Base-by-base conservation (phyloP, 2,329 filamentous ascomycete species). In the Penicillium sumatraense region DNA sequence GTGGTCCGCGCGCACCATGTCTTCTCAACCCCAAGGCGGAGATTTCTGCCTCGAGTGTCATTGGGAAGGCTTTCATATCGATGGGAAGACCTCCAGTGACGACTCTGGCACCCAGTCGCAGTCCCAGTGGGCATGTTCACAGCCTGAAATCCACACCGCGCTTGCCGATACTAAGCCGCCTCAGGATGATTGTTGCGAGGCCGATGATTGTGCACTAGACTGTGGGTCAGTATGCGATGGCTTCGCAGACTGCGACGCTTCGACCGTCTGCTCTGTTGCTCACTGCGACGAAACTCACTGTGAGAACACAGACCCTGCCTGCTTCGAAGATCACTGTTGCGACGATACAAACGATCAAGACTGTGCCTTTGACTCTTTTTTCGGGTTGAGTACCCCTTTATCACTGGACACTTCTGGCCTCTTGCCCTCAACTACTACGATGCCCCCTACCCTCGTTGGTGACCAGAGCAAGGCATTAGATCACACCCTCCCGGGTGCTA, bases 1-100 rank as follows among this genome's bases (percentile, higher is more conserved):
- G 41, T 54, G 29, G 53, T 45, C 51, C 51, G 52, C 48, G 51
- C 59, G 16, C 62, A 67, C 53, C 51, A 75, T 74, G 72, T 61
- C 66, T 48, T 63, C 68, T 51, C 68, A 70, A 59, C 54, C 65
- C 45, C 65, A 66, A 51, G 59, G 61, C 40, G 66, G 68, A 47
- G 68, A 72, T 50, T 75, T 72, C 58, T 77, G 75, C 57, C 68
- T 77, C 21, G 73, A 75, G 62, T 77, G 74, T 56, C 72, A 73
- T 41, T 77, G 74, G 74, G 71, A 76, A 45, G 62, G 66, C 3
- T 72, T 75, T 35, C 68, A 73, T 56, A 68, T 75, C 35, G 69
- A 72, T 53, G 65, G 66, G 7, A 69, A 70, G 57, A 59, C 65
- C 35, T 47, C 68, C 20, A 57, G 65, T 18, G 62, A 66, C 18